A percentile compares a stretch with the other conserved stretches of the same genome.
Evolutionary conservation across 2,329 filamentous ascomycete genomes (phyloP).

Genomic region (Colletotrichum sojae): DNA sequence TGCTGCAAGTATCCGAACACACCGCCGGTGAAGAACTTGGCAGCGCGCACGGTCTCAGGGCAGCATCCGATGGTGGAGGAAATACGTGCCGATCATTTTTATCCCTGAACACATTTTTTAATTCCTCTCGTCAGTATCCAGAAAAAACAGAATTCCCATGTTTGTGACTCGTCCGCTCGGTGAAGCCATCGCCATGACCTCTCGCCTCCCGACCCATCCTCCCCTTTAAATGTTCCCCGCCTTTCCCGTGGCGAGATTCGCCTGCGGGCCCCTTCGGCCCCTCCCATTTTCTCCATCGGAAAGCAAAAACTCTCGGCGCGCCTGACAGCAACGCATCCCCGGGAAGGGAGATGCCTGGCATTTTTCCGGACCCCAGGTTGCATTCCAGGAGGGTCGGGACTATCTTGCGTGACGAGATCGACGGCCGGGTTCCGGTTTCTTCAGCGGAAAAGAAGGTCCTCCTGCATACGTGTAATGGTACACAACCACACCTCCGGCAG

Average conservation of each 20-base stretch:
- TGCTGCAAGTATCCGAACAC: no score
- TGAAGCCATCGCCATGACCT: conserved; percentile 6
- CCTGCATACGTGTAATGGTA: no score
- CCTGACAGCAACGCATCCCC: background rate
- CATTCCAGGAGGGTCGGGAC: conserved; percentile 13
- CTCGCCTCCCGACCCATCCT: background rate
- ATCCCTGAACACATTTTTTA: conserved; percentile 10
- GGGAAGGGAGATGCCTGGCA: conserved; percentile 6
- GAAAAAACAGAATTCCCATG: conserved; percentile 5
- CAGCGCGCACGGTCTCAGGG: no score
- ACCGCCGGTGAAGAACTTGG: no score
- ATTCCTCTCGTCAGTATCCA: background rate
- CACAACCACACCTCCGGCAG: background rate
- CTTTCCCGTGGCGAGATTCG: conserved; percentile 12
- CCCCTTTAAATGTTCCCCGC: conserved; percentile 13
- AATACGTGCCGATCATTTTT: conserved; percentile 1
- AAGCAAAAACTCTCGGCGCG: background rate
- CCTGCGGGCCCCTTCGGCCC: no score
- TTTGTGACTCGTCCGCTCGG: conserved; percentile 9
- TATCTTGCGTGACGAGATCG: conserved; percentile 24
- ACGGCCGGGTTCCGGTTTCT: conserved; percentile 10
- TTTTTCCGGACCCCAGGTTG: conserved; percentile 8
- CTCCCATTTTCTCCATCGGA: background rate
- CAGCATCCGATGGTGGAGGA: background rate
- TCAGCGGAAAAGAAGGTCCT: background rate